phyloP scores from a whole-genome alignment of 495 filamentous ascomycete species.

The Penicillium herquei region DNA sequence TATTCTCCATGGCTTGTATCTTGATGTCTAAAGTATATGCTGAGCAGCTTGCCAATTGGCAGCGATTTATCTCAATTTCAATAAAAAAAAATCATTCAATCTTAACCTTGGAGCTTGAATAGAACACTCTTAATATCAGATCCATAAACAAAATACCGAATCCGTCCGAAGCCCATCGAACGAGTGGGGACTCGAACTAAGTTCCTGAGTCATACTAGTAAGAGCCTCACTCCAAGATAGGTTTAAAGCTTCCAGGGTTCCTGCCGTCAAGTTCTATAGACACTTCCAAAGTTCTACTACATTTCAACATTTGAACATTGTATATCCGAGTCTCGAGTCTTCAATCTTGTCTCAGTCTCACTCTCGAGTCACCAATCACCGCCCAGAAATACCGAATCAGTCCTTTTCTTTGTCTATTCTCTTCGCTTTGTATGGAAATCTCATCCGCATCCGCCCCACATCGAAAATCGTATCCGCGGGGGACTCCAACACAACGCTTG shows the following conservation, averaged over 20 bases:
- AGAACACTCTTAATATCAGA: background rate
- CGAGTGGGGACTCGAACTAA: background rate
- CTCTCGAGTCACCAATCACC: no score
- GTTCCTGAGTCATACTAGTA: background rate
- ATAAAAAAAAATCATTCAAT: background rate
- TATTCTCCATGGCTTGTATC: slow-evolving; percentile 10
- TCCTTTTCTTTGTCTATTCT: no score
- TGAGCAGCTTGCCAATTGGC: slow-evolving; percentile 3
- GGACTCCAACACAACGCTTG: no score
- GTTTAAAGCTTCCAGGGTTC: background rate
- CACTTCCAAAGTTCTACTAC: background rate
- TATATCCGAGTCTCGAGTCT: no score
- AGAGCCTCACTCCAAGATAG: background rate
- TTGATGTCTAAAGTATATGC: slow-evolving; percentile 9
- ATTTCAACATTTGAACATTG: no score
- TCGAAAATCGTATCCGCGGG: no score
- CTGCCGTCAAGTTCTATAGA: background rate
- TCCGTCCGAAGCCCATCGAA: slow-evolving; percentile 5
- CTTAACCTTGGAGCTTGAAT: background rate
- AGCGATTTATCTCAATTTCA: background rate
- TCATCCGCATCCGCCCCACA: no score
- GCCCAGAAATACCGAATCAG: no score
- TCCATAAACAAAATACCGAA: slow-evolving; percentile 1
- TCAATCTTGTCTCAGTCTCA: no score
- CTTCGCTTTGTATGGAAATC: no score